Base-by-base conservation (phyloP, 164 flowering plant genomes). In the Cinnamomum micranthum region DNA sequence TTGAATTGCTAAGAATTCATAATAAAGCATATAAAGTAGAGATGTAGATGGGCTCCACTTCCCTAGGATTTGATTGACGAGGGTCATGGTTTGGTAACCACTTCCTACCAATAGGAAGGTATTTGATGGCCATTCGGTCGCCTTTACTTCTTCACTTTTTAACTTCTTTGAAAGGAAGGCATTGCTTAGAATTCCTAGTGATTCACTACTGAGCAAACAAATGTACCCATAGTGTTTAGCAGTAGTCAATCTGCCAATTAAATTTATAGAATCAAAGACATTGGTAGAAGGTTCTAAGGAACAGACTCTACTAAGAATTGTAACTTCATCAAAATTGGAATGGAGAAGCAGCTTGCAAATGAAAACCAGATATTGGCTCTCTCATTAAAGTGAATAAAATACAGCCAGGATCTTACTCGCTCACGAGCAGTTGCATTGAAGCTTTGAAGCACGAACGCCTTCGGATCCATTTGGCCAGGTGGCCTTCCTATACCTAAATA, bases 381-480 rank as follows among this genome's bases (percentile, higher is more conserved):
- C 60, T 70, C n/a, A 15, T 1, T 47, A 27, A 50, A 31, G 41
- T 13, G 62, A 20, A 55, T 3, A 14, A 58, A 75, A 2, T n/a
- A 35, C 20, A 62, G 23, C n/a, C 0, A 59, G 23, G 66, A 23
- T 76, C 90, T 81, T 86, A 95, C 99, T 74, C 89, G 86, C 77
- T 86, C 89, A 78, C 86, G 86, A 72, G 95, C 89, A 22, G 79
- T 79, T 55, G 82, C 86, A 84, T 87, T 95, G 86, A 93, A 92
- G 81, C 91, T 92, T 72, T 95, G 97, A 41, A 95, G 92, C 88
- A 95, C 71, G 79, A 91, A 95, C 63, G 99, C 98, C 83, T 92
- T 95, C 0, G 97, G 98, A 80, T 95, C 99, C 99, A 93, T 93
- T 81, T 89, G 97, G 74, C 98, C 97, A 74, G 97, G 96, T 58